A percentile compares a stretch with the other conserved stretches of the same genome.
These are phyloP conservation scores for Drosera capensis DNA, from an alignment of 148 eudicot species.

Conservation along the genomic window DNA sequence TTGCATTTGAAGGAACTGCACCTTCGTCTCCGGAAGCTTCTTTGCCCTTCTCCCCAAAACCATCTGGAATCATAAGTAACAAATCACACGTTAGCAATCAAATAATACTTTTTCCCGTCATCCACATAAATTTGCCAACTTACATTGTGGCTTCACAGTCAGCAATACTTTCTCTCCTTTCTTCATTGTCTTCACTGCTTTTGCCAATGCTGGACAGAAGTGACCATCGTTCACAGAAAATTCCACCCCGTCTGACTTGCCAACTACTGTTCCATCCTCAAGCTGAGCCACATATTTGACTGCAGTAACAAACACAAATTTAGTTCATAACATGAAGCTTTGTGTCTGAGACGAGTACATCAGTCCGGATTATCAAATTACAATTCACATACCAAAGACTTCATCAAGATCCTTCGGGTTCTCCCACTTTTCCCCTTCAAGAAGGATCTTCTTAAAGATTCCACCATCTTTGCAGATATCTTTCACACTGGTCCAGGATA, in stretches of 20 bases:
- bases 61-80: constrained; percentile 32
- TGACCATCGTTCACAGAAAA: constrained; percentile 63
- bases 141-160: constrained; percentile 74
- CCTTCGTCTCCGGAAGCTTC: constrained; percentile 36
- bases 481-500: constrained; percentile 67
- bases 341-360: background rate
- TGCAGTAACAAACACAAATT: constrained; percentile 14
- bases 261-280: constrained; percentile 55
- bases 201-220: constrained; percentile 72
- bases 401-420: constrained; percentile 81
- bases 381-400: constrained; percentile 30
- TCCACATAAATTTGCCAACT: constrained; percentile 3
- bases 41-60: constrained; percentile 63
- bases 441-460: constrained; percentile 45
- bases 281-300: constrained; percentile 68
- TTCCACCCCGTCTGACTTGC: constrained; percentile 62
- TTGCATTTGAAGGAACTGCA: constrained; percentile 66
- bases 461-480: constrained; percentile 94
- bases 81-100: background rate
- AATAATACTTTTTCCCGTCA: background rate
- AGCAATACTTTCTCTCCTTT: constrained; percentile 65
- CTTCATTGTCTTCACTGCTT: constrained; percentile 86
- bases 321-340: no score
- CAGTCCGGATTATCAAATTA: background rate
- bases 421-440: constrained; percentile 73